These are phyloP conservation scores for Aspergillus bombycis DNA, from an alignment of 2,329 filamentous ascomycete species.

Conservation along the genomic window DNA sequence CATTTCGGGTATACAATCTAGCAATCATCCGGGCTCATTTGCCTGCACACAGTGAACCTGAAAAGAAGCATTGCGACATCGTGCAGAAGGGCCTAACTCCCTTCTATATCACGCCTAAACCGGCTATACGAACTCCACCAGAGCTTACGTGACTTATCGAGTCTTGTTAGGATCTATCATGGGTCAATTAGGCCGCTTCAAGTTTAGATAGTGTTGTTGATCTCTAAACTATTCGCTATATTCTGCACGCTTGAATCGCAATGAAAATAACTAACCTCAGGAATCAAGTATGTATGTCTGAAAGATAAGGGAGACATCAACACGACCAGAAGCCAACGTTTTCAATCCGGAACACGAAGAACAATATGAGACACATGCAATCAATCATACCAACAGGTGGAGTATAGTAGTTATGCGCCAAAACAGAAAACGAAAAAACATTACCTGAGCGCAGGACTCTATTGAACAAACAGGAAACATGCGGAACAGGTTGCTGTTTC, in stretches of 20 bases:
- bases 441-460: slow-evolving; percentile 1
- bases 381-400: slow-evolving; percentile 6
- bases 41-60: too few species aligned
- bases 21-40: too few species aligned
- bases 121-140: not conserved
- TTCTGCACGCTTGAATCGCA: not conserved
- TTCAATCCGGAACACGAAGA: not conserved
- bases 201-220: not conserved
- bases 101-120: too few species aligned
- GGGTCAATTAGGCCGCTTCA: not conserved
- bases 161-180: too few species aligned
- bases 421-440: not conserved
- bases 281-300: not conserved
- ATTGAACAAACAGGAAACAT: not conserved
- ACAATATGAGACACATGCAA: not conserved
- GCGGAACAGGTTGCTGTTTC: not conserved
- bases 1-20: too few species aligned
- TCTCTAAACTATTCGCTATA: not conserved
- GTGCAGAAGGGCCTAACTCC: too few species aligned
- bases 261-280: not conserved
- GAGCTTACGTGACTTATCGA: too few species aligned
- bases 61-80: too few species aligned
- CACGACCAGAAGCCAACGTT: not conserved
- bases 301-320: slow-evolving; percentile 1
- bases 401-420: slow-evolving; percentile 7